A percentile compares a stretch with the other conserved stretches of the same genome.
phyloP scores from a whole-genome alignment of 306 rosid species.

The Biancaea sappan region DNA sequence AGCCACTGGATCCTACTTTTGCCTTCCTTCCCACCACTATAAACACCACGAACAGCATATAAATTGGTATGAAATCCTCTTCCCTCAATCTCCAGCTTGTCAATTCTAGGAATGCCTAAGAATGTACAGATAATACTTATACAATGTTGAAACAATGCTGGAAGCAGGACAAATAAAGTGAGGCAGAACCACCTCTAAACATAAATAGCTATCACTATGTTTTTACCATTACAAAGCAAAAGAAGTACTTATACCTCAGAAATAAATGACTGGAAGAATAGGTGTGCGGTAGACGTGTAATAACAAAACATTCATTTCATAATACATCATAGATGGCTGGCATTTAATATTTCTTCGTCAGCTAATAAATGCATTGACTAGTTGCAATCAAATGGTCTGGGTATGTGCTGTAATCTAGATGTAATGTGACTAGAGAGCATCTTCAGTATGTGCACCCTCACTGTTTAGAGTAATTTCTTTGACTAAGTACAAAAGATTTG shows the following conservation, averaged over 20 bases:
- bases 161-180: not conserved
- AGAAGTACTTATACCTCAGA: conserved; percentile 1
- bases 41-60: conserved; percentile 86
- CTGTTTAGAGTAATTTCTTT: not conserved
- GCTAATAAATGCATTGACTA: not conserved
- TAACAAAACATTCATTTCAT: conserved; percentile 1
- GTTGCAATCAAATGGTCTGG: not conserved
- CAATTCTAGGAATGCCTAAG: conserved; percentile 86
- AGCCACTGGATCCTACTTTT: conserved; percentile 98
- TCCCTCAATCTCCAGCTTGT: conserved; percentile 96
- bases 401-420: not conserved
- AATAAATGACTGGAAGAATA: not conserved
- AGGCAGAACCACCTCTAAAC: conserved; percentile 14
- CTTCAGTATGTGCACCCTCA: not conserved
- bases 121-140: conserved; percentile 11
- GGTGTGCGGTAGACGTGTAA: not conserved
- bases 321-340: not conserved
- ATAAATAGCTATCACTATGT: conserved; percentile 13
- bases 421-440: not conserved
- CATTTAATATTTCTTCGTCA: not conserved
- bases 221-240: conserved; percentile 3
- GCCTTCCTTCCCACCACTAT: conserved; percentile 98
- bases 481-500: not conserved
- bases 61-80: conserved; percentile 97
- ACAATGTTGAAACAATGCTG: not conserved